Conservation (phyloP, 805 yeast species). For the Myxozyma neglecta region DNA sequence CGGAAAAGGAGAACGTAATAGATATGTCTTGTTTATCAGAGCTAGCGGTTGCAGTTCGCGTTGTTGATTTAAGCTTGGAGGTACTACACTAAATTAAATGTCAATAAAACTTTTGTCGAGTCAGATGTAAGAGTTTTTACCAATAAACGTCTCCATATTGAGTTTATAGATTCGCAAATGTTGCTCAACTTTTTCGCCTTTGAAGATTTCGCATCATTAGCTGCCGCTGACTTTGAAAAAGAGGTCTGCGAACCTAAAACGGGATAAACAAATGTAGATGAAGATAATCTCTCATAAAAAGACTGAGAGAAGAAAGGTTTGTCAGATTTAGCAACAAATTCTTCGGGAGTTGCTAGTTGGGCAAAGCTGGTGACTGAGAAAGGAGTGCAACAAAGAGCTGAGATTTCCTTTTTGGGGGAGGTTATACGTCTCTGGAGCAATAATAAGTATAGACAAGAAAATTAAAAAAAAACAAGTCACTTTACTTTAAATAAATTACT, state of each 20-base stretch:
- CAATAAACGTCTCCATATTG: background rate
- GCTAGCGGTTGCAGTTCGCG: background rate
- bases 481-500: background rate
- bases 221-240: background rate
- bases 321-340: background rate
- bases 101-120: no score
- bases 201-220: background rate
- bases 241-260: constrained; percentile 1
- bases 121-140: background rate
- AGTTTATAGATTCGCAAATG: background rate
- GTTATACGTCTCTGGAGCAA: background rate
- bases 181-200: background rate
- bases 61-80: no score
- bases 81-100: no score
- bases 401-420: background rate
- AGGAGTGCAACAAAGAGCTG: background rate
- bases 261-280: background rate
- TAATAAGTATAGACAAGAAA: background rate
- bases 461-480: no score
- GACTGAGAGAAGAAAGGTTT: background rate
- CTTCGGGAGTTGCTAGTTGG: background rate
- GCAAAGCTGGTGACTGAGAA: background rate
- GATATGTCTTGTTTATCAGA: background rate
- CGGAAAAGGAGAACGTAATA: background rate
- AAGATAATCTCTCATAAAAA: background rate